Evolutionary conservation across 257 asterid genomes (phyloP).

Genomic region (Rauvolfia tetraphylla): DNA sequence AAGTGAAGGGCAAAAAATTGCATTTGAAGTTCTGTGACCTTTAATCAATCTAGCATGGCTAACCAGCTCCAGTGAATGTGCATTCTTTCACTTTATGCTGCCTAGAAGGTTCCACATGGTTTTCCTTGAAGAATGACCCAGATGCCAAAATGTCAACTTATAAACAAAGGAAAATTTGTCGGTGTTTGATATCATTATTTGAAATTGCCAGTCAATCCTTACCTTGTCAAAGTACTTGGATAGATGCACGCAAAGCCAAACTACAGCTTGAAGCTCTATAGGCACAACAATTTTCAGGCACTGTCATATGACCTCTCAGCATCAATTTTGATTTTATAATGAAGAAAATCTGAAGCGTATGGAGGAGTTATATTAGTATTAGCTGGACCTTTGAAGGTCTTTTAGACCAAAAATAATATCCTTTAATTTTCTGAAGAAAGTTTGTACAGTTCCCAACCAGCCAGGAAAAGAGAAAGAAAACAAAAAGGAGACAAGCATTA

Average conservation of each 20-base stretch:
- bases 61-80: not conserved
- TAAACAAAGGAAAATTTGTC: not conserved
- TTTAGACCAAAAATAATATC: not conserved
- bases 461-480: too few species aligned
- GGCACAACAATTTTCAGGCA: not conserved
- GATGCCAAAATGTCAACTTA: not conserved
- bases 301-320: not conserved
- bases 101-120: conserved; percentile 5
- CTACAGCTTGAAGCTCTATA: too few species aligned
- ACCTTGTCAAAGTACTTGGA: too few species aligned
- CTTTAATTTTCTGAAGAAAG: not conserved
- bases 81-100: not conserved
- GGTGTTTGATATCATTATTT: not conserved
- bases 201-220: not conserved
- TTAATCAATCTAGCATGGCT: conserved; percentile 1
- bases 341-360: not conserved
- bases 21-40: not conserved
- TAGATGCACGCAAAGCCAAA: too few species aligned
- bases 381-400: not conserved
- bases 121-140: conserved; percentile 11
- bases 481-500: not conserved
- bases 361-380: too few species aligned
- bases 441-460: too few species aligned
- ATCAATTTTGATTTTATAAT: too few species aligned
- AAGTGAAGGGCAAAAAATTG: conserved; percentile 4